phyloP scores from a whole-genome alignment of 768 basidiomycete species.

The Collybia sp. region DNA sequence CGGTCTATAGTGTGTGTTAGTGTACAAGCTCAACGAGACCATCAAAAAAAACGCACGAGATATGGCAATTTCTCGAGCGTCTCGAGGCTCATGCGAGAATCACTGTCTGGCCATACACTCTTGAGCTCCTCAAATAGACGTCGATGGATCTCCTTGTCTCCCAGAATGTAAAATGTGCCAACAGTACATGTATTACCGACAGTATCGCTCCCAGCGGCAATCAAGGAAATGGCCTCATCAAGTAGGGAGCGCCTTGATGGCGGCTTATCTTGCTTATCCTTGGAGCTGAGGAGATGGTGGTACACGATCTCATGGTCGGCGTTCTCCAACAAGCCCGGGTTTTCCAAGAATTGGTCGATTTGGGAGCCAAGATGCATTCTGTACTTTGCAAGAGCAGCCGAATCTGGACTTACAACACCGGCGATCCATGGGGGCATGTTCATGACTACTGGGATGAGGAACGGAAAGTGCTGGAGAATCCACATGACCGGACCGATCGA shows the following conservation, averaged over 20 bases:
- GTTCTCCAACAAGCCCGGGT: slow-evolving; percentile 22
- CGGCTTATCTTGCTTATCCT: slow-evolving; percentile 23
- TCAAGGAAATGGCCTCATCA: slow-evolving; percentile 29
- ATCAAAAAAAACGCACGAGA: slow-evolving; percentile 38
- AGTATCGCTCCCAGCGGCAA: slow-evolving; percentile 41
- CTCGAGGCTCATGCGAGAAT: slow-evolving; percentile 22
- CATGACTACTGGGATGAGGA: slow-evolving; percentile 22
- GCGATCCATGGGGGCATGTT: slow-evolving; percentile 27
- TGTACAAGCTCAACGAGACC: too few relatives aligned
- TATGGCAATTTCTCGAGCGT: slow-evolving; percentile 40
- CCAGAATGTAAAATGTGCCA: slow-evolving; percentile 29
- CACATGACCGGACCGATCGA: slow-evolving; percentile 30
- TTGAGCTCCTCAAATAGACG: slow-evolving; percentile 27
- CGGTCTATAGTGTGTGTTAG: too few relatives aligned
- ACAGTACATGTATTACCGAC: slow-evolving; percentile 33
- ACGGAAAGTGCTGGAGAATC: slow-evolving; percentile 32
- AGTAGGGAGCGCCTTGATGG: slow-evolving; percentile 26
- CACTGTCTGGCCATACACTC: too few relatives aligned
- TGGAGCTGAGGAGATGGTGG: slow-evolving; percentile 29
- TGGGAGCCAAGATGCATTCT: slow-evolving; percentile 27
- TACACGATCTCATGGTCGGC: slow-evolving; percentile 32
- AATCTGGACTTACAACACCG: slow-evolving; percentile 26
- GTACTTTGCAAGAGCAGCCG: slow-evolving; percentile 28
- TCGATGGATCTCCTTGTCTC: slow-evolving; percentile 20
- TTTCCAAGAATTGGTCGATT: slow-evolving; percentile 27